Evolutionary conservation across 305 asterid species (phyloP).

Genomic region (Withania somnifera): DNA sequence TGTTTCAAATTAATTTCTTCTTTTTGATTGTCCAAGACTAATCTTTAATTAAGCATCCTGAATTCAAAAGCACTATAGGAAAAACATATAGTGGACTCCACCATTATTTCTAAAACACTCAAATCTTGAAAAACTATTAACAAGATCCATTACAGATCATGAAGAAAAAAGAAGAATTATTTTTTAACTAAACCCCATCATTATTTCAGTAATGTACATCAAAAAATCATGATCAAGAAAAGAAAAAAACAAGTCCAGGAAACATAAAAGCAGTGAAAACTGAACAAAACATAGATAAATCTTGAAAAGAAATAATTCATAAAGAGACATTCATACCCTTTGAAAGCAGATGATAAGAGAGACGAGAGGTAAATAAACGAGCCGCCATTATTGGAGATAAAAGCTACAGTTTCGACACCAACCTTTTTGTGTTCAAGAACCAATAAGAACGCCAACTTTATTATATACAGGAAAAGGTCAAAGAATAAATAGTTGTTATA

Average conservation of each 20-base stretch:
- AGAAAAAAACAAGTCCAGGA: not conserved
- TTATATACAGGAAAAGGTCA: not conserved
- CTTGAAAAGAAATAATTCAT: not conserved
- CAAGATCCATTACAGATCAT: not conserved
- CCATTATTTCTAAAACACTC: not conserved
- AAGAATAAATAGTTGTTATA: not conserved
- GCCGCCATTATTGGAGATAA: slow-evolving; percentile 32
- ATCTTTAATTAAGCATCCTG: not conserved
- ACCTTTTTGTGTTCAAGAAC: not conserved
- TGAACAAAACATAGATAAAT: too few species aligned
- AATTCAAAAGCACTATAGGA: not conserved
- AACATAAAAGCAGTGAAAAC: not conserved
- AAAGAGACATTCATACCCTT: slow-evolving; percentile 21
- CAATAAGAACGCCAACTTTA: not conserved
- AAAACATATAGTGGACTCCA: not conserved
- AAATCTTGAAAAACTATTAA: not conserved
- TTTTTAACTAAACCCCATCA: not conserved
- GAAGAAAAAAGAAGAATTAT: not conserved
- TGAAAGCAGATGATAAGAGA: slow-evolving; percentile 24
- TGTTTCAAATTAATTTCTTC: not conserved
- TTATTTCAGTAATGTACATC: not conserved
- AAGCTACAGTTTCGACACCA: not conserved
- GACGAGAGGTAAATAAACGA: slow-evolving; percentile 45
- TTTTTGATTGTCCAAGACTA: not conserved
- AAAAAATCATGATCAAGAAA: not conserved